Evolutionary conservation across 2,329 filamentous ascomycete species (phyloP).

Genomic region (Cytospora piceae): DNA sequence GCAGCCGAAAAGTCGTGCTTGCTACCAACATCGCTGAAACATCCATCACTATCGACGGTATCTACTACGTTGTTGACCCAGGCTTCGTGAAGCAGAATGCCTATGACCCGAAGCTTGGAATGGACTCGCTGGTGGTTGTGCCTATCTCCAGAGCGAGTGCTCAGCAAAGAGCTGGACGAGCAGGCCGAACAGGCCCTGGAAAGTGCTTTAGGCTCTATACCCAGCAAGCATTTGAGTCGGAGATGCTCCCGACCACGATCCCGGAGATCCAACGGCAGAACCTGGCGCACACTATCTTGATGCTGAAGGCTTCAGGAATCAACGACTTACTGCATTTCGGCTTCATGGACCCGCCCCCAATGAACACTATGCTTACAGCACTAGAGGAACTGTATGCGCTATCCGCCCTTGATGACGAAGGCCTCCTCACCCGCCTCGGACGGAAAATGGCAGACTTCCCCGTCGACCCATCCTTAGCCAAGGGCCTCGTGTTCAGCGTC

Average conservation of each 20-base stretch:
- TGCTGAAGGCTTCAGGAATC: slow-evolving; percentile 99
- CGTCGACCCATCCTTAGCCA: slow-evolving; percentile 92
- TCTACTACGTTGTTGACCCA: slow-evolving; percentile 96
- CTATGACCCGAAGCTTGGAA: slow-evolving; percentile 95
- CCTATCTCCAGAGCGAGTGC: slow-evolving; percentile 97
- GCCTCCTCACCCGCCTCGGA: slow-evolving; percentile 85
- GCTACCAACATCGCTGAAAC: slow-evolving; percentile 99
- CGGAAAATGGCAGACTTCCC: slow-evolving; percentile 99
- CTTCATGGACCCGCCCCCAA: slow-evolving; percentile 98
- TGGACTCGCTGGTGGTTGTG: slow-evolving; percentile 95
- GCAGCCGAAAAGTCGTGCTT: slow-evolving; percentile 90
- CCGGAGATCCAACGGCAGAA: slow-evolving; percentile 98
- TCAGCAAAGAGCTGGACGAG: slow-evolving; percentile 89
- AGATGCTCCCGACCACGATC: slow-evolving; percentile 95
- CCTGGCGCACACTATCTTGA: slow-evolving; percentile 87
- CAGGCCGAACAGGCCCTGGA: slow-evolving; percentile 90
- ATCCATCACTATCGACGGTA: slow-evolving; percentile 95
- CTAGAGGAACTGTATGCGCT: slow-evolving; percentile 94
- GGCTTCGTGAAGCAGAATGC: slow-evolving; percentile 98
- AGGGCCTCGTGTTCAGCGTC: slow-evolving; percentile 85
- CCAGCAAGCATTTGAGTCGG: slow-evolving; percentile 90
- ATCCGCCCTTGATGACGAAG: slow-evolving; percentile 91
- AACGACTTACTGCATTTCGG: slow-evolving; percentile 97
- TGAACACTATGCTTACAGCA: slow-evolving; percentile 96
- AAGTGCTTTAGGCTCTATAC: slow-evolving; percentile 97